Base-by-base conservation (phyloP, 257 asterid genomes). In the Cordia subcordata region DNA sequence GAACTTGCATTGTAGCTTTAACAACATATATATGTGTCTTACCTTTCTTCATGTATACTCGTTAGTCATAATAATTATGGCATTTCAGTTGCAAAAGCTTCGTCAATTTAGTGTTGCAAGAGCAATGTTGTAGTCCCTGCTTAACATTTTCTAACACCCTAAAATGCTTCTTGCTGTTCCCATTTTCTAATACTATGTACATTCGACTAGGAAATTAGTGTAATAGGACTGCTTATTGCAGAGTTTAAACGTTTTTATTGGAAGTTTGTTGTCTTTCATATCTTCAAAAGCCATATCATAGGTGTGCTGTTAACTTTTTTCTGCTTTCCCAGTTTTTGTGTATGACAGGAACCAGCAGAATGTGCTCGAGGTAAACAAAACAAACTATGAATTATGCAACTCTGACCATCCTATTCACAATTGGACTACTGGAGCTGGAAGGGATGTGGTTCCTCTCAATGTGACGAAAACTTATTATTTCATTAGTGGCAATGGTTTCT, bases 381-480 rank as follows among this genome's bases (percentile, higher is more conserved):
- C 96, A 0, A 64, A 83, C 14, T 89, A 71, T 14, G 94, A 75
- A 23, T 70, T 10, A 8, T 93, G 97, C 90, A 81, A 51, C 61
- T 58, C 87, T 4, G 87, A 82, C 5, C 81, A 79, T 22, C 80
- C 79, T 0, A 69, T 82, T 54, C 96, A 83, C 80, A 89, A 86
- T 58, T 89, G 85, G 83, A 92, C 95, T 5, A 82, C 85, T 0
- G 96, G 96, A 9, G 95, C 91, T 0, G 97, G 97, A 32, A 68
- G 96, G 49, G 99, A 93, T n/a, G 96, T 93, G 61, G 95, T 89
- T 67, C 96, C 87, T 0, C 95, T 89, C 40, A 93, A 89, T 27
- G 75, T 75, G 65, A 93, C 96, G 0, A 81, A 56, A 55, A 73
- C 82, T 15, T 80, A 64, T 71, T 93, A 93, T 44, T 86, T 93